phyloP scores from a whole-genome alignment of 2,329 filamentous ascomycete genomes.

The Aspergillus fumigatus region DNA sequence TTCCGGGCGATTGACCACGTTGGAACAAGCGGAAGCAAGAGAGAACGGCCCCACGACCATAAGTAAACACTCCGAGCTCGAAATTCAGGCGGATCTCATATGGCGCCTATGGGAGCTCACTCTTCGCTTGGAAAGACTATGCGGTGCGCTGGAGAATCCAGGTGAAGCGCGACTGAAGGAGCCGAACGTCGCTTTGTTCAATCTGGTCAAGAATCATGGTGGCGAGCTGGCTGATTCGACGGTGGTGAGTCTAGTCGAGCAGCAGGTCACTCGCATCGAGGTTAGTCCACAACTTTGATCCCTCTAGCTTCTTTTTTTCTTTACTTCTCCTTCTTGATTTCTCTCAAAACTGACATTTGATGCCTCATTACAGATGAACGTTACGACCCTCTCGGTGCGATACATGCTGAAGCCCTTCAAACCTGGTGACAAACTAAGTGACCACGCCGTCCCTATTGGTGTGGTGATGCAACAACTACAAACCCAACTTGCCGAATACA shows the following conservation, averaged over 20 bases:
- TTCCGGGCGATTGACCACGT: conserved; percentile 58
- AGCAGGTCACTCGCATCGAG: conserved; percentile 94
- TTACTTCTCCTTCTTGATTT: background rate
- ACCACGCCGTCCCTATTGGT: conserved; percentile 73
- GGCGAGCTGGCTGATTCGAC: conserved; percentile 87
- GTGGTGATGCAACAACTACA: conserved; percentile 51
- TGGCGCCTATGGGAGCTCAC: conserved; percentile 90
- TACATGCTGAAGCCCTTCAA: conserved; percentile 71
- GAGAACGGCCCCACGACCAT: conserved; percentile 50
- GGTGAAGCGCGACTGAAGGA: conserved; percentile 62
- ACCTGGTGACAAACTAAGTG: conserved; percentile 58
- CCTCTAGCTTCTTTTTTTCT: background rate
- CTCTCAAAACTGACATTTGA: background rate
- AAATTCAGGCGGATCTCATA: conserved; percentile 78
- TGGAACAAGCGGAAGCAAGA: conserved; percentile 47
- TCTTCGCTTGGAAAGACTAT: conserved; percentile 86
- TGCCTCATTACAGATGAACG: conserved; percentile 61
- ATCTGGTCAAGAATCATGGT: conserved; percentile 65
- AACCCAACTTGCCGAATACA: conserved; percentile 39
- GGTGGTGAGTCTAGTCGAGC: conserved; percentile 83
- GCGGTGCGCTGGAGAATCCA: conserved; percentile 75
- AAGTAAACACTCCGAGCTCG: conserved; percentile 59
- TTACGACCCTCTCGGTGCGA: conserved; percentile 72
- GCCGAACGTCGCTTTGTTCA: conserved; percentile 78
- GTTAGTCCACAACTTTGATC: conserved; percentile 49